Evolutionary conservation across 2,329 filamentous ascomycete genomes (phyloP).

Genomic region (Fusarium sp.): DNA sequence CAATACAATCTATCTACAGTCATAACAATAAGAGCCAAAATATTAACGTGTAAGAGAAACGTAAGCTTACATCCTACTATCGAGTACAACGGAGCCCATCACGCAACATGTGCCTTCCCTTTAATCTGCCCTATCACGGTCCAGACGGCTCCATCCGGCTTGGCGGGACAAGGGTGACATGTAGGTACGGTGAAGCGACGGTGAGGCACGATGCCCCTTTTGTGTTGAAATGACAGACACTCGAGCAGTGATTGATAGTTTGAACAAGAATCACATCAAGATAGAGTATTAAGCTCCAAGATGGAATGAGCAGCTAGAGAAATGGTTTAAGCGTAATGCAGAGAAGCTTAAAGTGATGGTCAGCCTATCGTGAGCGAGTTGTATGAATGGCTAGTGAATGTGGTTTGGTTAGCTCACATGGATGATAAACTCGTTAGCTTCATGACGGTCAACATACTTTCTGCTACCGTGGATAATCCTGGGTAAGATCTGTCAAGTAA

Average conservation of each 20-base stretch:
- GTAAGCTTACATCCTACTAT: neutral
- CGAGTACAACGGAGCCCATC: neutral
- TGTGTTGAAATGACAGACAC: neutral
- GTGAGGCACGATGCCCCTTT: neutral
- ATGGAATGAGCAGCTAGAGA: neutral
- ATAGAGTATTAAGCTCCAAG: neutral
- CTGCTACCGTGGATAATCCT: neutral
- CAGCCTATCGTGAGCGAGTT: neutral
- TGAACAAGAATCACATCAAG: neutral
- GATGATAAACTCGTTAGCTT: neutral
- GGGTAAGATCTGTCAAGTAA: neutral
- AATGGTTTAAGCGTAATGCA: neutral
- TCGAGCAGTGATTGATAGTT: neutral
- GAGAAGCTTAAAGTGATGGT: neutral
- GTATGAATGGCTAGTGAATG: neutral
- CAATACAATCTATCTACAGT: neutral
- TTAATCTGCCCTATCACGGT: conserved; percentile 18
- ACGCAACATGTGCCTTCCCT: conserved; percentile 12
- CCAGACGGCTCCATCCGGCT: conserved; percentile 9
- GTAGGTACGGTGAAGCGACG: neutral
- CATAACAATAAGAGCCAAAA: neutral
- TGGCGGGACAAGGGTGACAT: conserved; percentile 7
- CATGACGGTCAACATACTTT: neutral
- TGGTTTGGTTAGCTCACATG: neutral
- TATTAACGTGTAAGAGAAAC: neutral